Conservation (phyloP, 2,329 filamentous ascomycete genomes). For the Huntiella decipiens region DNA sequence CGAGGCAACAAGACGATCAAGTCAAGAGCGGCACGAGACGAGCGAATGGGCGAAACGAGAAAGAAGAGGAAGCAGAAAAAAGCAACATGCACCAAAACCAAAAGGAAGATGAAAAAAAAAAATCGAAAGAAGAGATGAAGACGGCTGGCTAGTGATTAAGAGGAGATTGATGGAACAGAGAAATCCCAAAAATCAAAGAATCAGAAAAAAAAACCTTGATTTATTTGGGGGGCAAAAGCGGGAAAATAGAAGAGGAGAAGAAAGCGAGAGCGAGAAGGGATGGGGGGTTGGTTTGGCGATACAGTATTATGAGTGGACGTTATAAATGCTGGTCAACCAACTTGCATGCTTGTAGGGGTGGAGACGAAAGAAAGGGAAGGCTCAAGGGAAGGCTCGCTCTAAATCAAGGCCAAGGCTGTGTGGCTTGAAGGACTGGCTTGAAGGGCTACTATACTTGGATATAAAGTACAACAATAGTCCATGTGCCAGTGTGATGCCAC, state of each 20-base stretch:
- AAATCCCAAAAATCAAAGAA: not conserved
- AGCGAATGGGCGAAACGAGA: not conserved
- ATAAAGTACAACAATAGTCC: not conserved
- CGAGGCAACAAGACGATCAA: not conserved
- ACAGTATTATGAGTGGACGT: not conserved
- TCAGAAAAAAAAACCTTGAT: not conserved
- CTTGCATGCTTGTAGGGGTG: not conserved
- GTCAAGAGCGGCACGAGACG: not conserved
- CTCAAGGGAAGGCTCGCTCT: not conserved
- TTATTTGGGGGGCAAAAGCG: not conserved
- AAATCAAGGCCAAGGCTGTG: slow-evolving; percentile 2
- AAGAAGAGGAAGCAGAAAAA: not conserved
- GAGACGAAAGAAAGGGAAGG: slow-evolving; percentile 4
- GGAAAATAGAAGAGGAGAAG: not conserved
- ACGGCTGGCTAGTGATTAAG: not conserved
- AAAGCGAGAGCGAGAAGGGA: not conserved
- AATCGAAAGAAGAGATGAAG: not conserved
- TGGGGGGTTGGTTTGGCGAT: not conserved
- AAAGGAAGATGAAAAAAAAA: not conserved
- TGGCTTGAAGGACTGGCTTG: not conserved
- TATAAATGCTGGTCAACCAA: not conserved
- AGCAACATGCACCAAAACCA: not conserved
- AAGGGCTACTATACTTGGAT: not conserved
- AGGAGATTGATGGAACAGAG: not conserved
- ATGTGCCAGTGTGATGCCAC: not conserved